Percentiles rank a stretch among this genome's conserved stretches.
phyloP scores from a whole-genome alignment of 306 rosid genomes.

The Dalbergia cultrata region DNA sequence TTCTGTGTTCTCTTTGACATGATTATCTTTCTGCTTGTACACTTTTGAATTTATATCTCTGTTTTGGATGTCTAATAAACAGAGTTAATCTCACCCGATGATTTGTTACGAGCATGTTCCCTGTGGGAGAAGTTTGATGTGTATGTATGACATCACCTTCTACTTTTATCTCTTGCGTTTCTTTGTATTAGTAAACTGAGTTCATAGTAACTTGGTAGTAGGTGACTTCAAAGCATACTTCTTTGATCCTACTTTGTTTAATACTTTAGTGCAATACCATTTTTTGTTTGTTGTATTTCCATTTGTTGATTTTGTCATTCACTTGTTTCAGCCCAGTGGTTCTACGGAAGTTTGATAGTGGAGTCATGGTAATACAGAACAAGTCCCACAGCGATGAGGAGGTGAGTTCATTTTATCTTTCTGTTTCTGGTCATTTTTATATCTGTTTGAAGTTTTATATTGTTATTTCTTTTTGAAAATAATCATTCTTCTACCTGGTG shows the following conservation, averaged over 20 bases:
- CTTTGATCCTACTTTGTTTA: constrained; percentile 28
- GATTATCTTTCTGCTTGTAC: constrained; percentile 30
- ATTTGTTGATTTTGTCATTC: constrained; percentile 32
- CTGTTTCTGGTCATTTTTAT: neutral
- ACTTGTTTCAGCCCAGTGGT: constrained; percentile 69
- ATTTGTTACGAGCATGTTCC: constrained; percentile 92
- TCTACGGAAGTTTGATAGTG: constrained; percentile 96
- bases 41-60: constrained; percentile 31
- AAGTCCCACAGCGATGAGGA: constrained; percentile 93
- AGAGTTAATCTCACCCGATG: constrained; percentile 98
- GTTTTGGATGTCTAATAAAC: constrained; percentile 52
- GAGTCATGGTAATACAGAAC: constrained; percentile 95
- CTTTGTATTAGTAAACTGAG: constrained; percentile 24
- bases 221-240: constrained; percentile 8
- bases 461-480: constrained; percentile 29
- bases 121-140: constrained; percentile 98
- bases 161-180: constrained; percentile 40
- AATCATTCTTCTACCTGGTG: constrained; percentile 17
- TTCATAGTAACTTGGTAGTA: constrained; percentile 29
- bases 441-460: neutral
- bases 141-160: constrained; percentile 62
- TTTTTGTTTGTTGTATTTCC: constrained; percentile 20
- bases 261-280: constrained; percentile 4
- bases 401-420: constrained; percentile 55
- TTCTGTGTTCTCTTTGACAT: constrained; percentile 30